Conservation (phyloP, 192 early-diverging fungal genomes). For the Rhizophlyctis rosea region DNA sequence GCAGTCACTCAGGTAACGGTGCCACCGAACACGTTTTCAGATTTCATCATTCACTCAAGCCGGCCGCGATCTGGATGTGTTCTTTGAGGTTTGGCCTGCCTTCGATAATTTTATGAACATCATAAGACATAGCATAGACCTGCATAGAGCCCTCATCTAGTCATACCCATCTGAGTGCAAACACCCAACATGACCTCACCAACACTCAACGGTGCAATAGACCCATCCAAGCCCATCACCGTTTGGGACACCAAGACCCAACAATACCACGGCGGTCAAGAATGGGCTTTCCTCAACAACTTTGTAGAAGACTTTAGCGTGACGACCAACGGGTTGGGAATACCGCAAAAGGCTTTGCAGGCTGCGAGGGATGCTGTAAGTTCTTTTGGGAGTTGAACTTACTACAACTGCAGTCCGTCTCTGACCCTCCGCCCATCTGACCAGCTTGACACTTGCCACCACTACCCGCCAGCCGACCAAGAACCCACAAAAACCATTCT, state of each 20-base stretch:
- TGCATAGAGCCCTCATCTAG: too few species aligned
- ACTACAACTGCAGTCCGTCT: neutral
- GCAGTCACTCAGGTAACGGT: too few species aligned
- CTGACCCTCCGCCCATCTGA: neutral
- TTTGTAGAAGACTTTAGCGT: conserved; percentile 92
- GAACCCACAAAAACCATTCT: conserved; percentile 84
- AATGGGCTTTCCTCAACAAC: conserved; percentile 69
- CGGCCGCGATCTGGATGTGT: too few species aligned
- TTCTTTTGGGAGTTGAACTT: conserved; percentile 1
- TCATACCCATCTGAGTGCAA: too few species aligned
- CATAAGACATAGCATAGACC: too few species aligned
- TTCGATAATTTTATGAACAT: too few species aligned
- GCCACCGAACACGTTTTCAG: too few species aligned
- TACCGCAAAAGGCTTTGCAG: conserved; percentile 67
- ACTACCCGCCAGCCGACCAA: conserved; percentile 90
- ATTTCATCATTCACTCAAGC: too few species aligned
- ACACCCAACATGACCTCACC: neutral
- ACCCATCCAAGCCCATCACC: neutral
- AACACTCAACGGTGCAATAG: neutral
- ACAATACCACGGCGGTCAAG: conserved; percentile 84
- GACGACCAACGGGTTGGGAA: conserved; percentile 85
- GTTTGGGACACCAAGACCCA: conserved; percentile 85
- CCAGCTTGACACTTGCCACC: conserved; percentile 63
- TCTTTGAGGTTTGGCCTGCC: too few species aligned
- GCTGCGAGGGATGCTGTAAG: conserved; percentile 68